Percentiles rank a stretch among this genome's conserved stretches.
Conservation (phyloP, 1,284 basidiomycete species). For the Ustilago shanxiensis region DNA sequence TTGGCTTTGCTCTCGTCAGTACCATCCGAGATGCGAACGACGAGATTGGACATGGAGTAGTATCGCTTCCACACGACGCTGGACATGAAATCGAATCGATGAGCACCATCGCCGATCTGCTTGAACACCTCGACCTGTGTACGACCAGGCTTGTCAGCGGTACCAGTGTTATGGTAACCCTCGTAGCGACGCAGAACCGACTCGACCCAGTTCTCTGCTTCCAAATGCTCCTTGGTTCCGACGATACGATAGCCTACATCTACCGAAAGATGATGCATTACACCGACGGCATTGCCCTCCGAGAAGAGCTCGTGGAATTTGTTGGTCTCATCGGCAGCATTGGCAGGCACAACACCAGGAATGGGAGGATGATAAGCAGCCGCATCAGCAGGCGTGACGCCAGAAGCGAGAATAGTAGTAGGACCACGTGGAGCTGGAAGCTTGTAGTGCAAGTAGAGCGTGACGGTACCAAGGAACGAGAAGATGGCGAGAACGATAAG, state of each 20-base stretch:
- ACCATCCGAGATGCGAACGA: conserved; percentile 88
- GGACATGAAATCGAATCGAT: conserved; percentile 67
- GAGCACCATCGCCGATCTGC: conserved; percentile 67
- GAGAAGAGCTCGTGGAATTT: conserved; percentile 55
- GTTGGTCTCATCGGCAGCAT: conserved; percentile 19
- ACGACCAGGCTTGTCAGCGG: conserved; percentile 25
- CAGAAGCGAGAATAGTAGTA: conserved; percentile 36
- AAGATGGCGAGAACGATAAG: conserved; percentile 35
- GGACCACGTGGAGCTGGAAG: conserved; percentile 60
- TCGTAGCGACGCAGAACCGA: conserved; percentile 75
- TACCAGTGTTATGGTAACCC: conserved; percentile 69
- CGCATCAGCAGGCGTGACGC: conserved; percentile 41
- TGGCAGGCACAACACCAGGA: conserved; percentile 22
- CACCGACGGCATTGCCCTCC: conserved; percentile 61
- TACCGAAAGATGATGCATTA: conserved; percentile 73
- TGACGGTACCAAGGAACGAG: conserved; percentile 43
- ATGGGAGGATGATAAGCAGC: conserved; percentile 44
- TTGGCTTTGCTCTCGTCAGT: conserved; percentile 73
- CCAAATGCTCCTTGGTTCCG: conserved; percentile 87
- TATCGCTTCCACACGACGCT: conserved; percentile 91
- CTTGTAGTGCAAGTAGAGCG: conserved; percentile 62
- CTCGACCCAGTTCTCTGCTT: conserved; percentile 86
- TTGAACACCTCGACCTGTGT: conserved; percentile 68
- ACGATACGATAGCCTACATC: conserved; percentile 92
- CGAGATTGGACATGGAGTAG: conserved; percentile 84